These are phyloP conservation scores for Thelonectria olida DNA, from an alignment of 2,329 filamentous ascomycete species.

Conservation along the genomic window DNA sequence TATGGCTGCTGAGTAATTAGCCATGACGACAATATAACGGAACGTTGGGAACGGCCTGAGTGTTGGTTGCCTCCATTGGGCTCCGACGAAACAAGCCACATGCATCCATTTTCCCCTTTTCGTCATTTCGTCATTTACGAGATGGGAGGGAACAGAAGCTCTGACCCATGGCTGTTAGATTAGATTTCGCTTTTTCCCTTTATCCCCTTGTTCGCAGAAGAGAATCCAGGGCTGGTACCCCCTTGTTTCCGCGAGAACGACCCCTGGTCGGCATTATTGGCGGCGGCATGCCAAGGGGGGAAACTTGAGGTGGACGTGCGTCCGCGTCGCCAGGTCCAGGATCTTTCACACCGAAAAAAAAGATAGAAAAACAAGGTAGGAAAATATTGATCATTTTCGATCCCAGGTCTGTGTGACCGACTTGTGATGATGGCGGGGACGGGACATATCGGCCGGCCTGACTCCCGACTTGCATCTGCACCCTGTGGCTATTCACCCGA, in stretches of 20 bases:
- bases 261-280: conserved; percentile 28
- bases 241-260: conserved; percentile 19
- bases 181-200: conserved; percentile 16
- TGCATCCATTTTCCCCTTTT: not conserved
- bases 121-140: not conserved
- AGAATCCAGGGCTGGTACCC: conserved; percentile 20
- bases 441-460: conserved; percentile 31
- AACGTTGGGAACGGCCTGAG: not conserved
- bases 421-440: conserved; percentile 32
- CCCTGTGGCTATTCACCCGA: conserved; percentile 15
- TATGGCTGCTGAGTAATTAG: conserved; percentile 14
- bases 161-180: conserved; percentile 18
- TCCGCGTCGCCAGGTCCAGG: conserved; percentile 14
- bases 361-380: not conserved
- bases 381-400: not conserved
- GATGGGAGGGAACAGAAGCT: not conserved
- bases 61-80: conserved; percentile 19
- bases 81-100: not conserved
- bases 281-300: not conserved
- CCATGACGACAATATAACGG: conserved; percentile 7
- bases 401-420: conserved; percentile 12
- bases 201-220: not conserved
- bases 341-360: conserved; percentile 25
- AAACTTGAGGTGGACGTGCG: conserved; percentile 7
- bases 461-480: conserved; percentile 35